These are phyloP conservation scores for Rosellinia necatrix DNA, from an alignment of 2,329 filamentous ascomycete genomes.

Conservation along the genomic window DNA sequence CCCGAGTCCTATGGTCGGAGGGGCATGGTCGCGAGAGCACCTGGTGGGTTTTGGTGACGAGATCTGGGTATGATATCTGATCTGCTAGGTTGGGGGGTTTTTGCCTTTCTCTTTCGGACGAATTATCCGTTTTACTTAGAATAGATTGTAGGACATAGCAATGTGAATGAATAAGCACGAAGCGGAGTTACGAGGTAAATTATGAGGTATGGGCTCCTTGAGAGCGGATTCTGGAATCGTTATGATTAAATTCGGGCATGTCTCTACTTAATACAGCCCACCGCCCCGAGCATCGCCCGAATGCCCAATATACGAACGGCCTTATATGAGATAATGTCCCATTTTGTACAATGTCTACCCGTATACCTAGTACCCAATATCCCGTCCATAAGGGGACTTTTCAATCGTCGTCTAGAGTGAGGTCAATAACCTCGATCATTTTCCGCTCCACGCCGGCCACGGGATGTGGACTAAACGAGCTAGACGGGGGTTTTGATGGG, in stretches of 20 bases:
- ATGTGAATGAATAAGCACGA: constrained; percentile 1
- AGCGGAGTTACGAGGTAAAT: too few relatives aligned
- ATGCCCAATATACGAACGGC: neutral
- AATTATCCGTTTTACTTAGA: neutral
- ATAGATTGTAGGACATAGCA: neutral
- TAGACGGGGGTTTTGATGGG: constrained; percentile 3
- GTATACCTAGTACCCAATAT: neutral
- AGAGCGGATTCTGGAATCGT: neutral
- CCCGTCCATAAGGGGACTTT: neutral
- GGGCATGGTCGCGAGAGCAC: too few relatives aligned
- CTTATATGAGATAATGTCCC: neutral
- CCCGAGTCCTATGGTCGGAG: neutral
- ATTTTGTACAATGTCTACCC: neutral
- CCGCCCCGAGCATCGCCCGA: neutral
- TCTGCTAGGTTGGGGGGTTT: neutral
- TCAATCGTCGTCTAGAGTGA: constrained; percentile 25
- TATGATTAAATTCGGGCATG: too few relatives aligned
- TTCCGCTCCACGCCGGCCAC: constrained; percentile 16
- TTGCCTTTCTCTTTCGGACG: neutral
- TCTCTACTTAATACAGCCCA: neutral
- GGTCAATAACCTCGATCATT: constrained; percentile 29
- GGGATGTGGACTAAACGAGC: constrained; percentile 17
- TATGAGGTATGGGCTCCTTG: too few relatives aligned
- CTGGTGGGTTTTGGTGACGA: neutral
- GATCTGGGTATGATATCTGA: constrained; percentile 8